Evolutionary conservation across 129 eudicot genomes (phyloP).

Genomic region (Pittosporum tobira): DNA sequence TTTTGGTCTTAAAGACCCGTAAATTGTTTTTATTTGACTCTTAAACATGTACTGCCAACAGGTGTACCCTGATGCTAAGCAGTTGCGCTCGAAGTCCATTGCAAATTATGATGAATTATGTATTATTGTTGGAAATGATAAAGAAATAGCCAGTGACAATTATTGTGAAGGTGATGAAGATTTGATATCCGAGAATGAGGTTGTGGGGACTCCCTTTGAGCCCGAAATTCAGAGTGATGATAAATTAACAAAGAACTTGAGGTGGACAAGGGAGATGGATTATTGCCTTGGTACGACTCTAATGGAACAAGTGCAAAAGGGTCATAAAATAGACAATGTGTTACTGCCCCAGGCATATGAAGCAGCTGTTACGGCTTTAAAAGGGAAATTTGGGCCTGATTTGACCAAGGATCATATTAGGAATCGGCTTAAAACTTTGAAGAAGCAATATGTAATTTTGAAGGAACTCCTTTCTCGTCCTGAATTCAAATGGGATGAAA

Average conservation of each 20-base stretch:
- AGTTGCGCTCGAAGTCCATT: background rate
- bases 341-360: too few species aligned
- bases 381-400: background rate
- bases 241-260: background rate
- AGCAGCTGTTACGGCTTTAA: background rate
- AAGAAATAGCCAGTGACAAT: background rate
- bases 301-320: background rate
- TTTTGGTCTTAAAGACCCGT: too few species aligned
- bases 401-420: background rate
- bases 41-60: too few species aligned
- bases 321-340: background rate
- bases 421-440: slow-evolving; percentile 1
- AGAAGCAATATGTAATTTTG: background rate
- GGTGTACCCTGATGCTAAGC: background rate
- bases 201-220: background rate
- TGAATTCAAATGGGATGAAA: slow-evolving; percentile 1
- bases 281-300: background rate
- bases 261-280: slow-evolving; percentile 2
- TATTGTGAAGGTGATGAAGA: background rate
- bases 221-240: background rate
- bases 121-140: slow-evolving; percentile 1
- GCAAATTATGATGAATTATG: background rate
- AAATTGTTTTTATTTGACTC: too few species aligned
- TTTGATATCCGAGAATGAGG: background rate
- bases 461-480: slow-evolving; percentile 3